Conservation (phyloP, 352 stramenopile genomes). For the Globisporangium nodosum region DNA sequence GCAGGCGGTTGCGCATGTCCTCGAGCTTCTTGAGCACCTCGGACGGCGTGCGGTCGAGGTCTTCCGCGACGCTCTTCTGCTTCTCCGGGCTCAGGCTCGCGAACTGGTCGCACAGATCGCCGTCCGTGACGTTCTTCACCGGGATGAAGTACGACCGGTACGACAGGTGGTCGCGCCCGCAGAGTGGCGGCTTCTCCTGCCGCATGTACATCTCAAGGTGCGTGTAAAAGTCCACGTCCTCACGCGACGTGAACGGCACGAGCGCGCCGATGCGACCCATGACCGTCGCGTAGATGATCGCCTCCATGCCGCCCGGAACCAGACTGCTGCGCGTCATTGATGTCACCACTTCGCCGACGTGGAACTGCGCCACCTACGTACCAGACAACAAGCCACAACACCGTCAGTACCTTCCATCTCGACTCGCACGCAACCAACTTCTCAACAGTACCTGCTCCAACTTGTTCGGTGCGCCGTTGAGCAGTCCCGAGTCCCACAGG, state of each 20-base stretch:
- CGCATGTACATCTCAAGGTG: conserved; percentile 97
- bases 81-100: conserved; percentile 88
- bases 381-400: not conserved
- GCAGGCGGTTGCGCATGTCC: conserved; percentile 94
- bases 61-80: conserved; percentile 94
- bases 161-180: conserved; percentile 94
- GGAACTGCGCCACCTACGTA: conserved; percentile 88
- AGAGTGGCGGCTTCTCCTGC: conserved; percentile 88
- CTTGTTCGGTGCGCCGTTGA: conserved; percentile 95
- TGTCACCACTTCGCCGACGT: conserved; percentile 98
- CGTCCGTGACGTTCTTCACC: conserved; percentile 98
- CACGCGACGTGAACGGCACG: conserved; percentile 94
- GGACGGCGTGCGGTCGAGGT: conserved; percentile 93
- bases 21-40: conserved; percentile 99
- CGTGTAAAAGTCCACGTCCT: conserved; percentile 98
- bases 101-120: conserved; percentile 98
- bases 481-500: conserved; percentile 92
- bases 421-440: not conserved
- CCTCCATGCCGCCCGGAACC: conserved; percentile 95
- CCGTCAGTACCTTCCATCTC: not conserved
- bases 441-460: conserved; percentile 81
- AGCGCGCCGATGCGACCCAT: conserved; percentile 95
- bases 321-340: conserved; percentile 93
- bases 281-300: conserved; percentile 97
- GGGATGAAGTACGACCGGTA: conserved; percentile 98